Conservation (phyloP, 1,139 yeast genomes). For the Geotrichum cucujoidarum region DNA sequence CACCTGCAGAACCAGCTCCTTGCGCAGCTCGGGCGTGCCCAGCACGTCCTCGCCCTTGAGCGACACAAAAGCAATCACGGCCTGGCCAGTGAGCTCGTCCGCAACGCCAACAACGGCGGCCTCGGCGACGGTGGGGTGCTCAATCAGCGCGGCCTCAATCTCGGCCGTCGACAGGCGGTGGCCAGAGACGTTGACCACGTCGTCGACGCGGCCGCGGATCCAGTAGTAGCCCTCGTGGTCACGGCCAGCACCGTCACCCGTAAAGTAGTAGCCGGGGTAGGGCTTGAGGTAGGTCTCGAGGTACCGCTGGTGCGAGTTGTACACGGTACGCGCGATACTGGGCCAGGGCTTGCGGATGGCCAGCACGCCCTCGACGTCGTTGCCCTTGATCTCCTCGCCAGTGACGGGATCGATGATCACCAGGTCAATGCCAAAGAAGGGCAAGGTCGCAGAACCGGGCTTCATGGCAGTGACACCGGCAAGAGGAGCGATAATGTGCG, state of each 20-base stretch:
- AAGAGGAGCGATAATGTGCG: slow-evolving; percentile 90
- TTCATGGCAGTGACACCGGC: slow-evolving; percentile 94
- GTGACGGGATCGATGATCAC: slow-evolving; percentile 87
- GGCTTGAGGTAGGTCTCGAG: slow-evolving; percentile 93
- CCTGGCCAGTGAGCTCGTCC: slow-evolving; percentile 97
- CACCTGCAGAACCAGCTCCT: slow-evolving; percentile 78
- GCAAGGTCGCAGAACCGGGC: slow-evolving; percentile 96
- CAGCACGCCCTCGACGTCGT: slow-evolving; percentile 93
- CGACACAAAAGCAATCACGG: slow-evolving; percentile 89
- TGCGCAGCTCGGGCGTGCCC: slow-evolving; percentile 54
- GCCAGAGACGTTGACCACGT: slow-evolving; percentile 95
- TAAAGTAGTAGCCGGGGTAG: slow-evolving; percentile 93
- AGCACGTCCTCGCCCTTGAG: slow-evolving; percentile 53
- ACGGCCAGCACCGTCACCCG: slow-evolving; percentile 98
- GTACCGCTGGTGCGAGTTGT: slow-evolving; percentile 84
- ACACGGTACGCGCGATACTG: slow-evolving; percentile 94
- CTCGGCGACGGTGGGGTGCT: slow-evolving; percentile 78
- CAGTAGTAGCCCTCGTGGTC: slow-evolving; percentile 97
- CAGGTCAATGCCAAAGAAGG: slow-evolving; percentile 91
- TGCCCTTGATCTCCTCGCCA: slow-evolving; percentile 77
- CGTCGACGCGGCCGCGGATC: slow-evolving; percentile 98
- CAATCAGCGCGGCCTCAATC: slow-evolving; percentile 87
- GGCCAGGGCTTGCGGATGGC: slow-evolving; percentile 94
- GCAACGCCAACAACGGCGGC: slow-evolving; percentile 92
- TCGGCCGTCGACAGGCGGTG: slow-evolving; percentile 97